Evolutionary conservation across 2,329 filamentous ascomycete species (phyloP), one percentile per base, ranked within the genome.

Genomic region (Verticillium longisporum): DNA sequence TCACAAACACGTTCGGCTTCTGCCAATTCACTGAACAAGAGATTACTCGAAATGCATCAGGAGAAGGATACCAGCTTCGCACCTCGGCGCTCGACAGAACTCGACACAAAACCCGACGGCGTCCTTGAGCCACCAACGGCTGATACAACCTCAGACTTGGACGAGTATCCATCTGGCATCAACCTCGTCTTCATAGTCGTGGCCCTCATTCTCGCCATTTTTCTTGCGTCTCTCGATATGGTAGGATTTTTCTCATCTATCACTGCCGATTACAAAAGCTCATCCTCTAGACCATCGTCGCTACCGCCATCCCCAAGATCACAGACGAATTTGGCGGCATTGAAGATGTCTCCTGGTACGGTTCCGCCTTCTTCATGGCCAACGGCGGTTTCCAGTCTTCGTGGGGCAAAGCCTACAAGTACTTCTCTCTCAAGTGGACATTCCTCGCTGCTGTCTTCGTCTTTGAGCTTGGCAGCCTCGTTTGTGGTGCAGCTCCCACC

Each of bases 321-420:
- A 79, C 76, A 0, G 70, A 75, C 61, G 70, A 75, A 14, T 77
- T 79, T 67, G 69, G 76, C 31, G 74, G 76, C 56, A 69, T 82
- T 6, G 70, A 74, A 7, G 78, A 82, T 60, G 75, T 83, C 11
- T 78, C 77, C 56, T 83, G 80, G 80, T 82, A 83, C 62, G 79
- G 77, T 2, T 75, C 68, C 6, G 73, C 76, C 50, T 78, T 78
- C 64, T 70, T 78, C 64, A 72, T 80, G 34, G 77, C 77, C 3
- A 71, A 73, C 4, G 70, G 74, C 33, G 73, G 76, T 1, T 71
- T 78, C 15, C 75, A 78, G 61, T 68, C 77, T 6, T 68, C 74
- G 36, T 74, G 73, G 59, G 75, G 75, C 37, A 78, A 77, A 60
- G 63, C 80, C 53, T 81, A 79, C 65, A 80, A 75, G 15, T 79